A percentile compares a stretch with the other conserved stretches of the same genome.
Evolutionary conservation across 2,329 filamentous ascomycete genomes (phyloP).

Genomic region (Hypoxylon sp.): DNA sequence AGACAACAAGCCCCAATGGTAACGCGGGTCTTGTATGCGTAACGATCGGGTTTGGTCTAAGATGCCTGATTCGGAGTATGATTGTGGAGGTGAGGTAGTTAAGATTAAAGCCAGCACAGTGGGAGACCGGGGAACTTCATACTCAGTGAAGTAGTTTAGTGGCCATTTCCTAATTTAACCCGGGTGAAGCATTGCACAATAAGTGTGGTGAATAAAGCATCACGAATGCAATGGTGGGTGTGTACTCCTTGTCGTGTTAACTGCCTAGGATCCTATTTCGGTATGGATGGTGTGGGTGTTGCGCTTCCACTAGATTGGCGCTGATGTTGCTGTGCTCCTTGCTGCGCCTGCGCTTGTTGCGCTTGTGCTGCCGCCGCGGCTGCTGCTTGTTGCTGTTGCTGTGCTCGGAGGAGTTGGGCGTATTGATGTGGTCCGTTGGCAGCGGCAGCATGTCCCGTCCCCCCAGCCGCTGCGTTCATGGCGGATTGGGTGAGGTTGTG

Average conservation of each 20-base stretch:
- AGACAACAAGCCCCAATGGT: neutral
- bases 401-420: constrained; percentile 70
- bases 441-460: constrained; percentile 63
- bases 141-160: neutral
- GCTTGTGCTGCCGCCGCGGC: constrained; percentile 51
- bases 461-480: constrained; percentile 70
- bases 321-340: constrained; percentile 51
- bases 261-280: constrained; percentile 40
- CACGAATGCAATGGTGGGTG: neutral
- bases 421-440: constrained; percentile 72
- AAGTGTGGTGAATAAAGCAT: neutral
- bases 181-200: neutral
- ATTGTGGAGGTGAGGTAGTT: neutral
- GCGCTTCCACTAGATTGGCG: constrained; percentile 53
- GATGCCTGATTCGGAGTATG: neutral
- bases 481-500: constrained; percentile 62
- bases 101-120: neutral
- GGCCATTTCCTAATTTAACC: neutral
- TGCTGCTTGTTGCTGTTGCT: constrained; percentile 66
- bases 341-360: constrained; percentile 47
- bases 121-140: neutral
- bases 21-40: neutral
- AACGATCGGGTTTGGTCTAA: neutral
- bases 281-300: constrained; percentile 50
- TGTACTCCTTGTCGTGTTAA: neutral